phyloP scores from a whole-genome alignment of 495 filamentous ascomycete species.

The Cercophora sp. region DNA sequence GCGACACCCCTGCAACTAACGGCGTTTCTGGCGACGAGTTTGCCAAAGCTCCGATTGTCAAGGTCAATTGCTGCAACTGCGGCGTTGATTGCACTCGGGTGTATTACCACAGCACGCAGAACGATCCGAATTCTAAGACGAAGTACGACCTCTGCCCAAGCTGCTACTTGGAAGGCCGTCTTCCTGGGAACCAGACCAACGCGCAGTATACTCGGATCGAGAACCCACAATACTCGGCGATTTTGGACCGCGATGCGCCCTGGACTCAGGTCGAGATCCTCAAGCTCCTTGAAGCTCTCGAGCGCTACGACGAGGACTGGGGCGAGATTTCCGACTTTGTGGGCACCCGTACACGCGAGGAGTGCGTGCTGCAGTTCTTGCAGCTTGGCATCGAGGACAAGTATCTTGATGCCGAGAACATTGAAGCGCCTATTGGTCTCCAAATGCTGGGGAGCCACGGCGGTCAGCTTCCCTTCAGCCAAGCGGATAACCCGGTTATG shows the following conservation, averaged over 20 bases:
- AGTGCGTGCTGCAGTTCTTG: constrained; percentile 94
- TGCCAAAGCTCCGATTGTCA: constrained; percentile 54
- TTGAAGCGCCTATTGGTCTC: constrained; percentile 55
- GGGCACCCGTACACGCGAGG: constrained; percentile 84
- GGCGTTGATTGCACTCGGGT: constrained; percentile 89
- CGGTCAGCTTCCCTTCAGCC: constrained; percentile 78
- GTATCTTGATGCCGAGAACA: constrained; percentile 71
- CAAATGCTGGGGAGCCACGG: constrained; percentile 57
- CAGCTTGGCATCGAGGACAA: constrained; percentile 88
- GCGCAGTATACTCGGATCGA: constrained; percentile 83
- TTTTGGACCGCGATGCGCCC: constrained; percentile 74
- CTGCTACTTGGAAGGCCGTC: constrained; percentile 77
- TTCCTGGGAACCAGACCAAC: constrained; percentile 66
- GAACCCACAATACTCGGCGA: constrained; percentile 68
- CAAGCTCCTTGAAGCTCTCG: constrained; percentile 79
- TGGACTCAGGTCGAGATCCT: constrained; percentile 90
- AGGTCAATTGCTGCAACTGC: constrained; percentile 80
- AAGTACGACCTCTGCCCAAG: constrained; percentile 85
- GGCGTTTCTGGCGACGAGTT: constrained; percentile 50
- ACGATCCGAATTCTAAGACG: constrained; percentile 53
- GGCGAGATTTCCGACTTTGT: constrained; percentile 87
- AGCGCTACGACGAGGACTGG: constrained; percentile 94
- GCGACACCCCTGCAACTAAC: constrained; percentile 60
- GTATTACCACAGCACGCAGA: constrained; percentile 79
- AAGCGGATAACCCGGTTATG: constrained; percentile 91